A percentile compares a stretch with the other conserved stretches of the same genome.
Conservation (phyloP, 2,329 filamentous ascomycete genomes). For the Sarocladiaceae sp. region DNA sequence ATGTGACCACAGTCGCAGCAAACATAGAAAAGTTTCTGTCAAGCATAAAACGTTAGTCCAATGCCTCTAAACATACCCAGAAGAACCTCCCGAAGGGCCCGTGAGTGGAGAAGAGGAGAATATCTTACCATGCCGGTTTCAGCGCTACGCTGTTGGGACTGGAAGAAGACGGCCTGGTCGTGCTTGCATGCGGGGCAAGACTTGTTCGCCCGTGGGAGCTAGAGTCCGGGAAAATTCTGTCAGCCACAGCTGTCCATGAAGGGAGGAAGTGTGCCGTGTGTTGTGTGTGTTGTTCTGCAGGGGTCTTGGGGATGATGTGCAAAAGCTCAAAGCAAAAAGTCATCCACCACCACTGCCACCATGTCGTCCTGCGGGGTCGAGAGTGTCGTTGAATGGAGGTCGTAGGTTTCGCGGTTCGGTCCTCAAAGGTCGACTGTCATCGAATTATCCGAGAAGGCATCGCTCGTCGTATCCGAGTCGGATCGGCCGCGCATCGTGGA, state of each 20-base stretch:
- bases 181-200: constrained; percentile 81
- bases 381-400: not conserved
- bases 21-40: constrained; percentile 85
- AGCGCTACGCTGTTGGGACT: constrained; percentile 93
- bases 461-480: constrained; percentile 5
- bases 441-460: constrained; percentile 5
- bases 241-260: constrained; percentile 29
- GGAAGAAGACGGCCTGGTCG: constrained; percentile 94
- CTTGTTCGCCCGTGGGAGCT: constrained; percentile 89
- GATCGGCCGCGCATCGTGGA: not conserved
- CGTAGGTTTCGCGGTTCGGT: not conserved
- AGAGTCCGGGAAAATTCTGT: constrained; percentile 38
- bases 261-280: constrained; percentile 3
- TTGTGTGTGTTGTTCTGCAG: not conserved
- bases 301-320: not conserved
- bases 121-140: constrained; percentile 93
- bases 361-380: too few relatives aligned
- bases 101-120: not conserved
- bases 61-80: not conserved
- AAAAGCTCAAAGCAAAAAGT: not conserved
- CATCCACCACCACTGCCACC: not conserved
- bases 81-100: not conserved
- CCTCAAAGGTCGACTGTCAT: constrained; percentile 8
- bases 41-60: constrained; percentile 13
- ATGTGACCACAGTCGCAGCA: constrained; percentile 93